Conservation (phyloP, 805 yeast species). For the Candida argentea region DNA sequence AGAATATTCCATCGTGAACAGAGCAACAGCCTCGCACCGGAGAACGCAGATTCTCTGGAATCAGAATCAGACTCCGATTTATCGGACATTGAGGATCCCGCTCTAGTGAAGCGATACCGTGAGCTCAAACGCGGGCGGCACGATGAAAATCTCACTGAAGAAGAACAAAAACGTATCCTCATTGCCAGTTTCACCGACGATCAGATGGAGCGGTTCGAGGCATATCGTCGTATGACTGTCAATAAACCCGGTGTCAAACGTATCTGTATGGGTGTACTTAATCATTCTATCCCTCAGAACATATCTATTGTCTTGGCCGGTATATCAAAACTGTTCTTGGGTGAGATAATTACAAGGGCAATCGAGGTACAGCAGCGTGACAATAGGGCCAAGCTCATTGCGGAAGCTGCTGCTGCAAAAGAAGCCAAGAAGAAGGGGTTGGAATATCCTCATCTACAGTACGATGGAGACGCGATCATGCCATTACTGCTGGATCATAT, state of each 20-base stretch:
- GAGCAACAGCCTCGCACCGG: slow-evolving; percentile 8
- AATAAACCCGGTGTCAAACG: slow-evolving; percentile 67
- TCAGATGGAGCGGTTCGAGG: slow-evolving; percentile 82
- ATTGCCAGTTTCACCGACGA: slow-evolving; percentile 67
- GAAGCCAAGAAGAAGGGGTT: slow-evolving; percentile 22
- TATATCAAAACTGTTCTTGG: slow-evolving; percentile 79
- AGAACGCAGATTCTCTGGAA: too few species aligned
- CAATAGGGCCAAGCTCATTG: slow-evolving; percentile 29
- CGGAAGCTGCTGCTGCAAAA: slow-evolving; percentile 32
- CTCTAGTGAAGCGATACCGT: slow-evolving; percentile 20
- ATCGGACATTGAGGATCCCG: slow-evolving; percentile 25
- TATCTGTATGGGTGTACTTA: slow-evolving; percentile 66
- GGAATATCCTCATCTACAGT: slow-evolving; percentile 27
- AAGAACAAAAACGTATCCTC: slow-evolving; percentile 51
- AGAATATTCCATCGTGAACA: slow-evolving; percentile 26
- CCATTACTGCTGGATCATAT: slow-evolving; percentile 80
- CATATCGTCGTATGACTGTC: slow-evolving; percentile 61
- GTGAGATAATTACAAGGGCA: slow-evolving; percentile 80
- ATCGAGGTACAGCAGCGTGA: slow-evolving; percentile 56
- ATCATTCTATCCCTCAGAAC: slow-evolving; percentile 71
- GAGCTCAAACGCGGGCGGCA: slow-evolving; percentile 22
- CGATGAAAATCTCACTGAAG: slow-evolving; percentile 25
- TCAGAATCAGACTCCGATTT: slow-evolving; percentile 18
- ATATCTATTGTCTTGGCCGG: slow-evolving; percentile 79
- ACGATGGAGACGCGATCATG: slow-evolving; percentile 33